Conservation (phyloP, 2,329 filamentous ascomycete species). For the Parafenestella ontariensis region DNA sequence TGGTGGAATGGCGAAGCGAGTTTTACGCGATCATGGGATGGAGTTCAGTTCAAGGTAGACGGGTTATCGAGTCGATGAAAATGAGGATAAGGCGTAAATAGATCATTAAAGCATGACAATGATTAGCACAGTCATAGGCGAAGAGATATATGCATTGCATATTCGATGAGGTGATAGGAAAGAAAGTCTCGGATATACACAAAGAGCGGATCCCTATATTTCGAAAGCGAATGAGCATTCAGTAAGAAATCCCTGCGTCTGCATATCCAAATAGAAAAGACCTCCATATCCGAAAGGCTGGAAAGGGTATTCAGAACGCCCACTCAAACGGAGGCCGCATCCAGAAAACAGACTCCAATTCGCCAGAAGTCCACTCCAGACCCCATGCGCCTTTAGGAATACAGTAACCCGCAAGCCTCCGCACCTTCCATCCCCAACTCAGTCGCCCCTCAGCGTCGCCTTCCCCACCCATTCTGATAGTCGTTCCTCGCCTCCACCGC, state of each 20-base stretch:
- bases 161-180: not conserved
- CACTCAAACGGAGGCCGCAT: too few relatives aligned
- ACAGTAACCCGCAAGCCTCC: not conserved
- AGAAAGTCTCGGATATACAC: not conserved
- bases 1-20: too few relatives aligned
- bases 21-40: too few relatives aligned
- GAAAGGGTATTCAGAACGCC: not conserved
- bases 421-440: not conserved
- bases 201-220: not conserved
- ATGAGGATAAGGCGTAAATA: too few relatives aligned
- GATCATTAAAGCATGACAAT: not conserved
- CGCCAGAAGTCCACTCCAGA: not conserved
- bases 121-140: not conserved
- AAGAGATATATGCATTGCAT: not conserved
- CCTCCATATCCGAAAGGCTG: too few relatives aligned
- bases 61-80: too few relatives aligned
- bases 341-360: too few relatives aligned
- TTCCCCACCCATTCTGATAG: conserved; percentile 30
- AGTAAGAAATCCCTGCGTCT: not conserved
- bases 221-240: not conserved
- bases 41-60: too few relatives aligned
- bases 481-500: conserved; percentile 43
- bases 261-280: not conserved
- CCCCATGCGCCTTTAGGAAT: not conserved
- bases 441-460: not conserved